A percentile compares a stretch with the other conserved stretches of the same genome.
Evolutionary conservation across 192 early-diverging fungal species (phyloP).

Genomic region (Podila epigama): DNA sequence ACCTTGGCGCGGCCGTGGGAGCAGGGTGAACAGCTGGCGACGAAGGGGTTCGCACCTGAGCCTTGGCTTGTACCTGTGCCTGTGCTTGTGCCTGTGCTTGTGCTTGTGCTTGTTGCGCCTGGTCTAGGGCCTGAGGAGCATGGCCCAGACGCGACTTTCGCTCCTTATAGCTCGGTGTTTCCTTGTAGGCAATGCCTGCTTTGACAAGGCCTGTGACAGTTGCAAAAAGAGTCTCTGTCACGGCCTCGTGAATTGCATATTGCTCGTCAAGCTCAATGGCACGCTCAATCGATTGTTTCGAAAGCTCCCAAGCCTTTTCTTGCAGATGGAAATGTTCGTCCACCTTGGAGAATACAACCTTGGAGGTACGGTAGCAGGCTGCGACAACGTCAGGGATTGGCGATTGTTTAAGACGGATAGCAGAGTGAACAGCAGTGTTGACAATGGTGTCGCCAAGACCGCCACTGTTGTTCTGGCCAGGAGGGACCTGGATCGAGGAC

Average conservation of each 20-base stretch:
- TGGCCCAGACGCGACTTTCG: too few relatives aligned
- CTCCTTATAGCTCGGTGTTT: constrained; percentile 50
- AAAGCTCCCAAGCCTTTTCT: constrained; percentile 58
- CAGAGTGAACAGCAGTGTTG: constrained; percentile 51
- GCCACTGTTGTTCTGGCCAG: neutral
- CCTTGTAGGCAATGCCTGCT: constrained; percentile 59
- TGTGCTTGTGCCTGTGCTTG: too few relatives aligned
- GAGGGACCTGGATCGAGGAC: neutral
- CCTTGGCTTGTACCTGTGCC: too few relatives aligned
- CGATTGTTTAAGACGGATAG: constrained; percentile 62
- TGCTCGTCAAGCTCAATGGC: constrained; percentile 62
- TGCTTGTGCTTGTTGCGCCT: neutral
- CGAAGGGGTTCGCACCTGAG: neutral
- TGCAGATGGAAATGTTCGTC: constrained; percentile 59
- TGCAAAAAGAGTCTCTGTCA: constrained; percentile 54
- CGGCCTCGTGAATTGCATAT: constrained; percentile 61
- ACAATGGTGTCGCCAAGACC: constrained; percentile 50
- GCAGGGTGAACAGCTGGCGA: neutral
- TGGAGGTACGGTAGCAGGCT: constrained; percentile 34
- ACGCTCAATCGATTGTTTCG: constrained; percentile 52
- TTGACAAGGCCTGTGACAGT: constrained; percentile 55
- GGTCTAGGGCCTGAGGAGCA: neutral
- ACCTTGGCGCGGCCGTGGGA: neutral
- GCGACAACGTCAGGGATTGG: constrained; percentile 61
- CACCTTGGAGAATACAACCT: constrained; percentile 49